Evolutionary conservation across 1,284 basidiomycete species (phyloP).

Genomic region (Tylopilus orsonianus): DNA sequence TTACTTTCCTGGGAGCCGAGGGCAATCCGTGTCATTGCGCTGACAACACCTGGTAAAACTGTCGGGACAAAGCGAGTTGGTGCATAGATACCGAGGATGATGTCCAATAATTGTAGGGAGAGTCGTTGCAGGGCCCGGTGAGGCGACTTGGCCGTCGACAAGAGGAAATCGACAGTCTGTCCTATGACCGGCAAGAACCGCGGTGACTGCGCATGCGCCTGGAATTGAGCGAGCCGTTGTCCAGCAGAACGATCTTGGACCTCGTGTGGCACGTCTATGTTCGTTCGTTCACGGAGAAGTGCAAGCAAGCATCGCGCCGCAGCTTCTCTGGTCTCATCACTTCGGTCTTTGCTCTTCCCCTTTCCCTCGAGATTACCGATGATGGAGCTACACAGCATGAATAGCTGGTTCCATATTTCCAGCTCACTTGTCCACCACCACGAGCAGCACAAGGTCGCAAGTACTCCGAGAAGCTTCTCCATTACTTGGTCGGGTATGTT

Average conservation of each 20-base stretch:
- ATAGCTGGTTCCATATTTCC: slow-evolving; percentile 78
- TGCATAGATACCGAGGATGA: slow-evolving; percentile 63
- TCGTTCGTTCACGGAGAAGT: slow-evolving; percentile 51
- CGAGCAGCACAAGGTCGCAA: slow-evolving; percentile 60
- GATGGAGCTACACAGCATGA: slow-evolving; percentile 75
- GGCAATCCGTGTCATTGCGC: slow-evolving; percentile 68
- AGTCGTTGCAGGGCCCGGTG: slow-evolving; percentile 60
- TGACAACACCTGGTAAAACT: slow-evolving; percentile 80
- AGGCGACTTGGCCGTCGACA: slow-evolving; percentile 55
- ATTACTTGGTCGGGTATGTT: slow-evolving; percentile 78
- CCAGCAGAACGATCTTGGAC: slow-evolving; percentile 25
- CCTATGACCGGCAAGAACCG: slow-evolving; percentile 78
- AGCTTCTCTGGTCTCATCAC: slow-evolving; percentile 77
- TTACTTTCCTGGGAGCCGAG: slow-evolving; percentile 52
- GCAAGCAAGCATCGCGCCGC: slow-evolving; percentile 56
- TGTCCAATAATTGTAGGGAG: slow-evolving; percentile 60
- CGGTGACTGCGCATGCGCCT: slow-evolving; percentile 45
- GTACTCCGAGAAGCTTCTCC: slow-evolving; percentile 67
- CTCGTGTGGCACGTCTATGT: slow-evolving; percentile 38
- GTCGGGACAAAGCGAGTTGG: slow-evolving; percentile 64
- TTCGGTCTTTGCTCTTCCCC: slow-evolving; percentile 58
- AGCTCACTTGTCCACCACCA: slow-evolving; percentile 79
- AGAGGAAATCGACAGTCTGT: slow-evolving; percentile 74
- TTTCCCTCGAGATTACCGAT: slow-evolving; percentile 61
- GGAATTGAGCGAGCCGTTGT: slow-evolving; percentile 44